Evolutionary conservation across 331 rosid species (phyloP).

Genomic region (Malus hybrid): DNA sequence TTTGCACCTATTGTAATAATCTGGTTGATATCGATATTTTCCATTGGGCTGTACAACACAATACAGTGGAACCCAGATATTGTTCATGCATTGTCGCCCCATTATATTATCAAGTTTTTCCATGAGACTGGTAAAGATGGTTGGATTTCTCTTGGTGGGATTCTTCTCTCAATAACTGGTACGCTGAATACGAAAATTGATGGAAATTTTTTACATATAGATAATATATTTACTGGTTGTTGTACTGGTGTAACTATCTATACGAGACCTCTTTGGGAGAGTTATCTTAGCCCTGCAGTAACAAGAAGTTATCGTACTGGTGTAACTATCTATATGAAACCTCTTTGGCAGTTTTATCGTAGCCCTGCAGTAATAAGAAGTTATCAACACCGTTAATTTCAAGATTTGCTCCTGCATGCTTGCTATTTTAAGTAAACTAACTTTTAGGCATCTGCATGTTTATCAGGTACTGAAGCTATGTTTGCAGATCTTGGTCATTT

Average conservation of each 20-base stretch:
- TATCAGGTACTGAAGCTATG: slow-evolving; percentile 91
- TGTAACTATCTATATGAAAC: slow-evolving; percentile 10
- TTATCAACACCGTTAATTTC: background rate
- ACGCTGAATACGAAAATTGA: slow-evolving; percentile 22
- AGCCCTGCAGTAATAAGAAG: background rate
- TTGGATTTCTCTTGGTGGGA: slow-evolving; percentile 89
- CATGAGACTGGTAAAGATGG: slow-evolving; percentile 60
- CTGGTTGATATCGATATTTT: slow-evolving; percentile 73
- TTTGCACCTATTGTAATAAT: slow-evolving; percentile 75
- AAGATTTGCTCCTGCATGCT: background rate
- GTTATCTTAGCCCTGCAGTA: background rate
- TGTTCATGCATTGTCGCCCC: slow-evolving; percentile 55
- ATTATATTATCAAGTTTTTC: slow-evolving; percentile 69
- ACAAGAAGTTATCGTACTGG: background rate
- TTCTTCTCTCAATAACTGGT: slow-evolving; percentile 90
- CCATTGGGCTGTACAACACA: slow-evolving; percentile 66
- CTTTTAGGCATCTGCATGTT: slow-evolving; percentile 2
- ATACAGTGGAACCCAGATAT: slow-evolving; percentile 69
- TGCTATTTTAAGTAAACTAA: background rate
- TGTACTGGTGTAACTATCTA: slow-evolving; percentile 10
- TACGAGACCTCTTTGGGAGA: slow-evolving; percentile 8
- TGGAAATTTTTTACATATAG: background rate
- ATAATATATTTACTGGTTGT: background rate
- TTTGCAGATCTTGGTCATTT: slow-evolving; percentile 95
- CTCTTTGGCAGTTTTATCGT: slow-evolving; percentile 2